phyloP scores from a whole-genome alignment of 2,329 filamentous ascomycete genomes.

The Botrytis fabae region DNA sequence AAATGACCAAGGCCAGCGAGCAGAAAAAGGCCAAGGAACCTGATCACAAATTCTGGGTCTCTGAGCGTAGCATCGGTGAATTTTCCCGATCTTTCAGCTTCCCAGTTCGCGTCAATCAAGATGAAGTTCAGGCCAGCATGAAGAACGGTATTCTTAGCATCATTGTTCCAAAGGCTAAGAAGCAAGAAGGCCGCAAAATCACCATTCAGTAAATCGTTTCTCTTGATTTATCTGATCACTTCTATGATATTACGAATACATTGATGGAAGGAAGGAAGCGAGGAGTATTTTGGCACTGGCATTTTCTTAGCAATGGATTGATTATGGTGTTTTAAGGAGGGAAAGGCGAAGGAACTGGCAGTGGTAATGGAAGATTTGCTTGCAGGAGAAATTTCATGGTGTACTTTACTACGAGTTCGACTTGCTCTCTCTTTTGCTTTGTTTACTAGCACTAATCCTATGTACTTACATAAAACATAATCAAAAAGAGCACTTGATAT shows the following conservation, averaged over 20 bases:
- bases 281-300: neutral
- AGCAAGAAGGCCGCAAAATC: conserved; percentile 57
- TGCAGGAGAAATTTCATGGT: neutral
- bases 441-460: neutral
- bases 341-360: neutral
- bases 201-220: conserved; percentile 42
- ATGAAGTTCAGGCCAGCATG: conserved; percentile 60
- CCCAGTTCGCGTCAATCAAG: conserved; percentile 62
- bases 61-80: conserved; percentile 64
- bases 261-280: conserved; percentile 7
- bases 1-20: conserved; percentile 25
- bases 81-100: conserved; percentile 71
- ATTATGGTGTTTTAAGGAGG: neutral
- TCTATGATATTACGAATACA: conserved; percentile 8
- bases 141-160: conserved; percentile 66
- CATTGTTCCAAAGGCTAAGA: conserved; percentile 65
- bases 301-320: conserved; percentile 3
- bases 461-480: neutral
- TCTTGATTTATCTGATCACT: neutral
- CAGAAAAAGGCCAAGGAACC: conserved; percentile 31
- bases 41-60: conserved; percentile 66
- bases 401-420: neutral
- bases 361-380: neutral
- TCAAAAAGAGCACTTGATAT: neutral
- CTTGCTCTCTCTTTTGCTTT: neutral